Base-by-base conservation (phyloP, 116 monocot genomes). In the Phalaenopsis hybrid region DNA sequence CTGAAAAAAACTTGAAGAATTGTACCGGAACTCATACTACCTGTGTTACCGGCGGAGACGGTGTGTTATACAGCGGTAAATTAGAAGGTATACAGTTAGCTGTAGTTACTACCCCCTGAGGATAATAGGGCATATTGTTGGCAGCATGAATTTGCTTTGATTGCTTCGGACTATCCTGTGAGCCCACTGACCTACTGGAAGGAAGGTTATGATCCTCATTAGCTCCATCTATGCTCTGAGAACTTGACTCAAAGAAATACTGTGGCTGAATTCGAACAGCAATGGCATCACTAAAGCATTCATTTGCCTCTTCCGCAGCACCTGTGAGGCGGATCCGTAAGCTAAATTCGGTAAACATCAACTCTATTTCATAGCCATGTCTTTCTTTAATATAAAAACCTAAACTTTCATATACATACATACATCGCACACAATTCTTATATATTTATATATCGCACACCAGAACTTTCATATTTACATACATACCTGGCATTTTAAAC, bases 231-330 rank as follows among this genome's bases (percentile, higher is more conserved):
- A 82, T 78, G 69, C 81, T 91, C 73, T 92, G 84, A 67, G 82
- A 87, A 86, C 67, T 85, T 41, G 85, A 78, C 50, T 89, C 94
- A 72, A 88, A 80, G 75, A 81, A 86, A 79, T 89, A 82, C 73
- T 91, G 91, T 82, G 87, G 84, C 76, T 89, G 90, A 82, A 95
- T 85, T 34, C 92, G 91, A 77, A 79, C 50, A 85, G 88, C 85
- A 89, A 87, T 86, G 45, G 91, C 80, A 82, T 94, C 99, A 87
- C 80, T 81, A 84, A 95, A 99, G 84, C 88, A 93, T 83, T 89
- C 88, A 82, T 84, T 82, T 82, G 94, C 89, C 70, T 88, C 94
- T 81, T 88, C 92, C 8, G 89, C 95, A 63, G 88, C 87, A 88
- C 99, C 99, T 99, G 89, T 69, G 20, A 75, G 8, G 46, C 17